Conservation (phyloP, 768 basidiomycete genomes). For the Calocybe gangraenosa region DNA sequence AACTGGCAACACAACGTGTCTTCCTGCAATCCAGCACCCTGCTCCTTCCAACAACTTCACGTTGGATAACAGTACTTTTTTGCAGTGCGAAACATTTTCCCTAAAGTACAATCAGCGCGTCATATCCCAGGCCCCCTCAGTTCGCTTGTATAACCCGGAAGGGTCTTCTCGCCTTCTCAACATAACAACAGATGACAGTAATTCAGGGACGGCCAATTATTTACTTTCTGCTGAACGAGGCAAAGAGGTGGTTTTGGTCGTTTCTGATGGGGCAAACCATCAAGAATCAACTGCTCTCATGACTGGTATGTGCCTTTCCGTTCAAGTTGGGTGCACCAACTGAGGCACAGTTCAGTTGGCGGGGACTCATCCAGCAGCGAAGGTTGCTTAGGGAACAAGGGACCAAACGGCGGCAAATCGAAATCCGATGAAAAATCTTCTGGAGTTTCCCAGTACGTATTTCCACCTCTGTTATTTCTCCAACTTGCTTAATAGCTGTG, state of each 20-base stretch:
- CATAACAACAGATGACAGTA: constrained; percentile 20
- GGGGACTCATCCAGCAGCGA: constrained; percentile 26
- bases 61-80: constrained; percentile 23
- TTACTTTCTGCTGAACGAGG: constrained; percentile 34
- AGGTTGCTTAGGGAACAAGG: constrained; percentile 11
- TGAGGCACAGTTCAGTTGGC: constrained; percentile 19
- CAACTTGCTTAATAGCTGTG: too few relatives aligned
- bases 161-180: constrained; percentile 27
- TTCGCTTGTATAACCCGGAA: constrained; percentile 36
- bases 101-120: constrained; percentile 35
- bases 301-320: constrained; percentile 26
- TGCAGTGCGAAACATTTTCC: constrained; percentile 48
- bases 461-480: not conserved
- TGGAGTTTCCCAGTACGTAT: constrained; percentile 16
- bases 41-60: constrained; percentile 24
- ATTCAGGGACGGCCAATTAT: constrained; percentile 36
- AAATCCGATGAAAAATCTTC: not conserved
- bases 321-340: not conserved
- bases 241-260: constrained; percentile 36
- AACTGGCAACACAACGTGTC: constrained; percentile 35
- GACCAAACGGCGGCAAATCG: not conserved
- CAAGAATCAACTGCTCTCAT: constrained; percentile 39
- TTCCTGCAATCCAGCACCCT: constrained; percentile 19
- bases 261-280: constrained; percentile 36
- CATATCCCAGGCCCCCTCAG: constrained; percentile 24